Percentiles rank a stretch among this genome's conserved stretches.
These are phyloP conservation scores for Apiospora pterosperma DNA, from an alignment of 2,329 filamentous ascomycete species.

Conservation along the genomic window DNA sequence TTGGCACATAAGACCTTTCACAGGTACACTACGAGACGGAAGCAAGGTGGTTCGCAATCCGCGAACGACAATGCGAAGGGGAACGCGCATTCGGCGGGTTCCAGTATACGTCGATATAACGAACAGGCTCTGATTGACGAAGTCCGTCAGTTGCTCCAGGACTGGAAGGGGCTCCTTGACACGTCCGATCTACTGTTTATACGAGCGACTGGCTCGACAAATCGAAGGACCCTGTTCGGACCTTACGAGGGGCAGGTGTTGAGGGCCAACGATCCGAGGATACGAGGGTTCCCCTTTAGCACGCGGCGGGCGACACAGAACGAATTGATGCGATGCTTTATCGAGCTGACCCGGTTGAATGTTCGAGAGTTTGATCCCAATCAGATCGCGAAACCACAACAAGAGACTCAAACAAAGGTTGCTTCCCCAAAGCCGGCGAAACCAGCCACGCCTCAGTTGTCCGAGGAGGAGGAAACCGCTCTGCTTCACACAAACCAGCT, in stretches of 20 bases:
- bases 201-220: slow-evolving; percentile 82
- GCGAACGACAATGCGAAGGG: slow-evolving; percentile 94
- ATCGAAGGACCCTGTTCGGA: slow-evolving; percentile 82
- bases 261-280: slow-evolving; percentile 70
- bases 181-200: slow-evolving; percentile 83
- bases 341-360: slow-evolving; percentile 90
- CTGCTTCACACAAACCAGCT: slow-evolving; percentile 84
- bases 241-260: slow-evolving; percentile 88
- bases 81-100: slow-evolving; percentile 88
- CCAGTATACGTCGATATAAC: slow-evolving; percentile 86
- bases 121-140: slow-evolving; percentile 89
- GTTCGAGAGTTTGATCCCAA: slow-evolving; percentile 72
- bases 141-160: slow-evolving; percentile 72
- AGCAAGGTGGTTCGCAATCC: slow-evolving; percentile 93
- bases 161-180: slow-evolving; percentile 86
- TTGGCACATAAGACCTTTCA: slow-evolving; percentile 98
- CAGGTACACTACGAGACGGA: slow-evolving; percentile 90
- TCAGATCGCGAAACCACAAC: slow-evolving; percentile 44
- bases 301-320: slow-evolving; percentile 89
- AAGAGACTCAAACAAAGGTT: slow-evolving; percentile 35
- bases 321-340: slow-evolving; percentile 90
- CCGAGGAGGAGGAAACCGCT: slow-evolving; percentile 80
- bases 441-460: slow-evolving; percentile 59
- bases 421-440: slow-evolving; percentile 43
- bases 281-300: slow-evolving; percentile 89